Base-by-base conservation (phyloP, 2,329 filamentous ascomycete genomes). In the Aspergillus caelatus region DNA sequence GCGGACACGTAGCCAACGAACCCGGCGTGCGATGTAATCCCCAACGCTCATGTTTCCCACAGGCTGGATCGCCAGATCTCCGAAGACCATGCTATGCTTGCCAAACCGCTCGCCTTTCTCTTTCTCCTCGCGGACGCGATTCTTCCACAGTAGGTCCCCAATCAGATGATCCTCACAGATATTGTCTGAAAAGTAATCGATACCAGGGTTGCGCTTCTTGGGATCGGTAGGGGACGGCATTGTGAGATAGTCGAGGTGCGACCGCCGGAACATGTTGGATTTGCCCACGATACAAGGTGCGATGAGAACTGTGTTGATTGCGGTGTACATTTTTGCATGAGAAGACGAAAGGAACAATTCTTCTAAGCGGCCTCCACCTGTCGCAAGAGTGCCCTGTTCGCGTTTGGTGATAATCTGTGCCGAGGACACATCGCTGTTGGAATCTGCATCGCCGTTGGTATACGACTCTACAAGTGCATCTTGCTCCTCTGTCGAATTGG, bases 101-200 rank as follows among this genome's bases (percentile, higher is more conserved):
- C 86, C 85, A 79, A 87, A 90, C 1, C 65, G 70, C 71, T 81
- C 75, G 21, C 70, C 74, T 7, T 64, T 65, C 66, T 77, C 78
- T 62, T 71, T 74, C 59, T 80, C 77, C 55, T 76, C 77, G 3
- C 68, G 72, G 2, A 77, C 67, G 60, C 73, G 70, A 48, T 77
- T 73, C 61, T 89, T 88, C 93, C 94, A 99, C 5, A 99, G 84
- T 1, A 95, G 81, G 69, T 99, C 95, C 14, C 94, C 94, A 60
- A 99, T 97, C 28, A 97, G 82, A 73, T 99, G 95, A 74, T 99
- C 95, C 77, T 99, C 96, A 81, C 95, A 99, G 74, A 99, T 98
- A 74, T 97, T 96, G 68, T 92, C 86, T 3, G 93, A 96, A 79
- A 99, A 99, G 79, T 89, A 94, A 78, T 98, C 93, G 67, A 99